These are phyloP conservation scores for Scytalidium lignicola DNA, from an alignment of 2,329 filamentous ascomycete genomes.

Conservation along the genomic window DNA sequence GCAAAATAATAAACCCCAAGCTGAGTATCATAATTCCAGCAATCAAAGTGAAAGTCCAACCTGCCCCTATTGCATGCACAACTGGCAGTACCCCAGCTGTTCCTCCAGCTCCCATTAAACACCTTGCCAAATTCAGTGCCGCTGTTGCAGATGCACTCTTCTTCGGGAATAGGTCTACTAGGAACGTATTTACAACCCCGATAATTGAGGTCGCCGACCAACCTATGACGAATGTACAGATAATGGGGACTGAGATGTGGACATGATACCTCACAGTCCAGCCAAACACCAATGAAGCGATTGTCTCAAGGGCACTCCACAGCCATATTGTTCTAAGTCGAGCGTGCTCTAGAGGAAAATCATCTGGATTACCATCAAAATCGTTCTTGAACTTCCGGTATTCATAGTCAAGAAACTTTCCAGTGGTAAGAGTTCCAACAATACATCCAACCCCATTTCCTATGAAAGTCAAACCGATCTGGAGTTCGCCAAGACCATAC, in stretches of 20 bases:
- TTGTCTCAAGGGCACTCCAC: conserved; percentile 31
- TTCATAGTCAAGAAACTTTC: conserved; percentile 60
- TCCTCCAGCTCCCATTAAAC: conserved; percentile 29
- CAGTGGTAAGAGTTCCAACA: conserved; percentile 39
- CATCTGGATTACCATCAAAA: conserved; percentile 11
- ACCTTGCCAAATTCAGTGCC: conserved; percentile 30
- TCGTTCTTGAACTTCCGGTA: conserved; percentile 39
- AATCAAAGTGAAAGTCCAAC: conserved; percentile 20
- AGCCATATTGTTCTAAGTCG: conserved; percentile 30
- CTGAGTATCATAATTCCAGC: conserved; percentile 32
- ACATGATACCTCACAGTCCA: conserved; percentile 24
- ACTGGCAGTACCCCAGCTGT: conserved; percentile 22
- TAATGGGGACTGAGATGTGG: conserved; percentile 29
- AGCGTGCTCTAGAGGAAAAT: conserved; percentile 36
- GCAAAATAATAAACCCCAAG: conserved; percentile 33
- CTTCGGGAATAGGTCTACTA: conserved; percentile 30
- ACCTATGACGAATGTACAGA: conserved; percentile 30
- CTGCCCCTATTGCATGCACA: conserved; percentile 21
- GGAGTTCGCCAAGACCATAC: conserved; percentile 18
- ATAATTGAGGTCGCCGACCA: conserved; percentile 30
- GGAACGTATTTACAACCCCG: conserved; percentile 25
- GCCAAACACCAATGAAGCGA: conserved; percentile 31
- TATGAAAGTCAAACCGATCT: conserved; percentile 23
- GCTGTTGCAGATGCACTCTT: conserved; percentile 29
- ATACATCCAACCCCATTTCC: conserved; percentile 44